phyloP scores from a whole-genome alignment of 805 yeast genomes.

The Hanseniaspora clermontiae region DNA sequence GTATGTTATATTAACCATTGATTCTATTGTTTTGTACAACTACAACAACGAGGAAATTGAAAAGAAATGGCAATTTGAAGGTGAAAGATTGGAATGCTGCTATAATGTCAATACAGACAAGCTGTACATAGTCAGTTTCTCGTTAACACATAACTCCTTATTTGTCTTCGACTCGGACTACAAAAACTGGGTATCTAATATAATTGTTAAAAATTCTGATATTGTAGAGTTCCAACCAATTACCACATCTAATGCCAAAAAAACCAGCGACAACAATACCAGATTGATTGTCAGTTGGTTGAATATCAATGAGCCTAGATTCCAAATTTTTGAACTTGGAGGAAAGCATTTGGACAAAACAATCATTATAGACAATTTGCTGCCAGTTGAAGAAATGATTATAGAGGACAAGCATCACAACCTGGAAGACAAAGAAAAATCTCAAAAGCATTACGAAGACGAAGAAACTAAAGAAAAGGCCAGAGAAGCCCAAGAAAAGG shows the following conservation, averaged over 20 bases:
- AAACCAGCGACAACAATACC: conserved; percentile 2
- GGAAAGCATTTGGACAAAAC: conserved; percentile 19
- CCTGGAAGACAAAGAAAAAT: conserved; percentile 23
- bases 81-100: conserved; percentile 17
- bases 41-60: conserved; percentile 14
- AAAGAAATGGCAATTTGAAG: conserved; percentile 20
- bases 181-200: conserved; percentile 27
- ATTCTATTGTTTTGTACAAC: conserved; percentile 7
- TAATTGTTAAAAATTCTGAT: conserved; percentile 22
- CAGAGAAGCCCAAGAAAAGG: conserved; percentile 24
- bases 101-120: conserved; percentile 5
- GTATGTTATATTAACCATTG: conserved; percentile 19
- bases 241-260: background rate
- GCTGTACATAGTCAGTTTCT: conserved; percentile 17
- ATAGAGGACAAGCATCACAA: conserved; percentile 8
- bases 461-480: conserved; percentile 21
- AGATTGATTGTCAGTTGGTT: conserved; percentile 28
- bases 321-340: conserved; percentile 22
- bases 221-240: conserved; percentile 21
- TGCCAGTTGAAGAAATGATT: conserved; percentile 13
- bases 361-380: conserved; percentile 21
- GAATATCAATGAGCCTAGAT: conserved; percentile 31
- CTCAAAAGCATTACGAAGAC: conserved; percentile 26
- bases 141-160: conserved; percentile 20
- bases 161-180: conserved; percentile 25